Base-by-base conservation (phyloP, 75 land plant species). In the Larix kaempferi region DNA sequence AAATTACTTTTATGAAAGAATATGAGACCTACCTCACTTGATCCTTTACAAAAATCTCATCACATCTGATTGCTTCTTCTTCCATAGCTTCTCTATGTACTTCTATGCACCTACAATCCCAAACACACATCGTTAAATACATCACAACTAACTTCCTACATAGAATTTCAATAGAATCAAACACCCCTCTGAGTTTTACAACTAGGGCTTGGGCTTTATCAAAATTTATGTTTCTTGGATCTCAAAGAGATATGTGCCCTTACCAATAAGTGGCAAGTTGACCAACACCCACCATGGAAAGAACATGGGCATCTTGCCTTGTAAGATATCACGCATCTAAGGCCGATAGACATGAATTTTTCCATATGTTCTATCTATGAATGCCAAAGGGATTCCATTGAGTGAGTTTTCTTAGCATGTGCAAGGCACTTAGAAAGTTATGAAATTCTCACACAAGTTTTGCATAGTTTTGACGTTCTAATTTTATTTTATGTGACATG, bases 281-380 rank as follows among this genome's bases (percentile, higher is more conserved):
- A 3, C 99, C 99, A 33, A 93, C 88, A 22, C 99, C 99, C 49
- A 90, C 84, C 90, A 94, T 86, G 35, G 84, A 81, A 52, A 94
- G 89, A 64, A 78, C 82, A 8, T 56, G 65, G 60, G 87, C 21
- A 66, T 83, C 79, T 14, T 62, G 33, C 25, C 86, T 74, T 17
- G 99, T 86, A 35, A 96, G 80, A 65, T 14, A 29, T 0, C 29
- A 57, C 3, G 97, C 84, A 22, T 95, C 97, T 52, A 96, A 75
- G 23, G 91, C 99, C 7, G 97, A 94, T 29, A 91, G 80, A 63
- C 88, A 84, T 8, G 97, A 78, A 21, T 97, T 96, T 58, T 97
- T 74, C 79, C 82, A 86, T 83, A 83, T n/a, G 91, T 83, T 80
- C 97, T 97, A 65, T 94, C 97, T 62, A 96, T 79, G 64, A 89